Base-by-base conservation (phyloP, 2,329 filamentous ascomycete species). In the Pseudogymnoascus sp. region DNA sequence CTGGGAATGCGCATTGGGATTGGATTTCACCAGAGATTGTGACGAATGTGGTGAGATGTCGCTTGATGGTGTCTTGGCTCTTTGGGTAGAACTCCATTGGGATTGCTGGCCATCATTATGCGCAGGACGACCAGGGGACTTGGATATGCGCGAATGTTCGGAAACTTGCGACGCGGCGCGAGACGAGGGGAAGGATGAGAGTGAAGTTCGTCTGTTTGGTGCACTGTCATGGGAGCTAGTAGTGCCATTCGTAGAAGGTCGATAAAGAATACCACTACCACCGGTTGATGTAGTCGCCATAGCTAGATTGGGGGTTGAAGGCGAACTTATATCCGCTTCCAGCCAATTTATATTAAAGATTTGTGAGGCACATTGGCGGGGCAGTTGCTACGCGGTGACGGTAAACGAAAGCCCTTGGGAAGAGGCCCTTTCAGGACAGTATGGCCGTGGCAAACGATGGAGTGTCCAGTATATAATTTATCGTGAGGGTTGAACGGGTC, bases 111-210 rank as follows among this genome's bases (percentile, higher is more conserved):
- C 80, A 44, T 78, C 75, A 51, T 84, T 82, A 64, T 78, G 75
- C 61, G 77, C 72, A 13, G 68, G 71, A 31, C 71, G 71, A 64
- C 84, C 79, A 61, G 84, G 83, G 48, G 83, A 85, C 71, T 78
- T 80, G 58, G 81, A 77, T 48, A 81, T 81, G 63, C 81, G 79
- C 64, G 81, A 69, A 71, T 72, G 68, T 78, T 67, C 65, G 62
- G 83, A 85, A 78, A 84, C 81, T 69, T 83, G 78, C 62, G 83
- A 85, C 59, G 79, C 77, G 55, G 82, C 81, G 63, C 82, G 79
- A 59, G 84, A 83, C 9, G 84, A 80, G 15, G 78, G 76, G 69
- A 87, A 84, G 42, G 85, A 88, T 27, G 85, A 83, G 58, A 88
- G 76, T n/a, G 86, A 89, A 42, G 82, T 80, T 69, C 80, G 77